A percentile compares a stretch with the other conserved stretches of the same genome.
These are phyloP conservation scores for Saccharomyces paradoxus DNA, from an alignment of 805 yeast species.

Conservation along the genomic window DNA sequence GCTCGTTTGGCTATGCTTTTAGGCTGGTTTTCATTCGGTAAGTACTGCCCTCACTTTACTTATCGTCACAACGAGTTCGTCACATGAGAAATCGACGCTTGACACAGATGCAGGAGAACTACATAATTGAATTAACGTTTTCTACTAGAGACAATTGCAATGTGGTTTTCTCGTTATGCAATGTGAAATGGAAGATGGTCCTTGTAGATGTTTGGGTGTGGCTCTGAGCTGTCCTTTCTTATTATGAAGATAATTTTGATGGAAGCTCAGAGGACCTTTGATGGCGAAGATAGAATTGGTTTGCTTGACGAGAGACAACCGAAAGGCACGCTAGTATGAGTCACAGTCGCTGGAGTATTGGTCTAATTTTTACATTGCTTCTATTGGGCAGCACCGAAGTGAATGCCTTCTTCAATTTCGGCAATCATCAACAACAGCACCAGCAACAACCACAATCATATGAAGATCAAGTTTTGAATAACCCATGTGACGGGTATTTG, in stretches of 20 bases:
- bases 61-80: not conserved
- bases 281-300: not conserved
- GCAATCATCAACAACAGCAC: constrained; percentile 32
- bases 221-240: not conserved
- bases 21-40: not conserved
- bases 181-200: not conserved
- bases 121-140: not conserved
- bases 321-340: not conserved
- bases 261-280: not conserved
- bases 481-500: constrained; percentile 54
- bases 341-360: not conserved
- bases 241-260: not conserved
- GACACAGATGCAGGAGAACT: not conserved
- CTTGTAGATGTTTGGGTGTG: not conserved
- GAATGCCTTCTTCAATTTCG: constrained; percentile 35
- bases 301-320: not conserved
- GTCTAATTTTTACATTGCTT: not conserved
- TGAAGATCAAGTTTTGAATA: constrained; percentile 32
- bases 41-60: not conserved
- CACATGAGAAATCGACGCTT: not conserved
- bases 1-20: not conserved
- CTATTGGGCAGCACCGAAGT: not conserved
- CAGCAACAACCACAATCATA: constrained; percentile 25
- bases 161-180: not conserved
- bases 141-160: not conserved